Percentiles rank a stretch among this genome's conserved stretches.
Conservation (phyloP, 768 basidiomycete species). For the Boletus coccyginus region DNA sequence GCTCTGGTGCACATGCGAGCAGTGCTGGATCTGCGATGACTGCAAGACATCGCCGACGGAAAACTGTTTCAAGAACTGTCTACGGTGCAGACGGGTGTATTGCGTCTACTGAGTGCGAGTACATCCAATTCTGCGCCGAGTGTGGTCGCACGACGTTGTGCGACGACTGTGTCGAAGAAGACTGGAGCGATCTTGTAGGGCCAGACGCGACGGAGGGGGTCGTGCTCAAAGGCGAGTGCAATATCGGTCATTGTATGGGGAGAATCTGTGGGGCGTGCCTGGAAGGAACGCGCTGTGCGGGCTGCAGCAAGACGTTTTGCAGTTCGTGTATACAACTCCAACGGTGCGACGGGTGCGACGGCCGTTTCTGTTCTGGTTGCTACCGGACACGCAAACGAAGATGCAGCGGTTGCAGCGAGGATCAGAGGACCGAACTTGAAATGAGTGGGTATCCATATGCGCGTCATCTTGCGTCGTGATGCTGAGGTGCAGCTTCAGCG, state of each 20-base stretch:
- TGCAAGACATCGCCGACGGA: constrained; percentile 10
- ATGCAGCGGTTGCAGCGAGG: constrained; percentile 1
- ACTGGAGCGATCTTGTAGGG: not conserved
- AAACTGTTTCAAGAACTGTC: constrained; percentile 13
- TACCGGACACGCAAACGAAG: not conserved
- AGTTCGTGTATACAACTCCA: constrained; percentile 7
- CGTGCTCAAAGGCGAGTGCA: constrained; percentile 1
- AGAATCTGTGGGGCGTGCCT: constrained; percentile 14
- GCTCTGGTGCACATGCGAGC: constrained; percentile 20
- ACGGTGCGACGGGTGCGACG: constrained; percentile 4
- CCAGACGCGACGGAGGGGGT: constrained; percentile 11
- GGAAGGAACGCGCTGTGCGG: constrained; percentile 8
- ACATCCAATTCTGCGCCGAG: constrained; percentile 20
- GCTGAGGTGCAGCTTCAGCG: not conserved
- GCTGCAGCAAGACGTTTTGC: constrained; percentile 14
- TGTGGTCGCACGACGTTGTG: constrained; percentile 22
- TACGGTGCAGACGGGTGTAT: constrained; percentile 16
- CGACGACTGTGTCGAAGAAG: constrained; percentile 27
- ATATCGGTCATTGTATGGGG: not conserved
- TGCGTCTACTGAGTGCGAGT: constrained; percentile 21
- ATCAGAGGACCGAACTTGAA: not conserved
- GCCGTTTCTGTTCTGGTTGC: constrained; percentile 8
- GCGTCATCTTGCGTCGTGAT: not conserved
- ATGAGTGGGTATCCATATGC: not conserved
- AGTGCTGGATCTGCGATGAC: constrained; percentile 24